phyloP scores from a whole-genome alignment of 176 grass and related monocot species.

The Oryza rufipogon region DNA sequence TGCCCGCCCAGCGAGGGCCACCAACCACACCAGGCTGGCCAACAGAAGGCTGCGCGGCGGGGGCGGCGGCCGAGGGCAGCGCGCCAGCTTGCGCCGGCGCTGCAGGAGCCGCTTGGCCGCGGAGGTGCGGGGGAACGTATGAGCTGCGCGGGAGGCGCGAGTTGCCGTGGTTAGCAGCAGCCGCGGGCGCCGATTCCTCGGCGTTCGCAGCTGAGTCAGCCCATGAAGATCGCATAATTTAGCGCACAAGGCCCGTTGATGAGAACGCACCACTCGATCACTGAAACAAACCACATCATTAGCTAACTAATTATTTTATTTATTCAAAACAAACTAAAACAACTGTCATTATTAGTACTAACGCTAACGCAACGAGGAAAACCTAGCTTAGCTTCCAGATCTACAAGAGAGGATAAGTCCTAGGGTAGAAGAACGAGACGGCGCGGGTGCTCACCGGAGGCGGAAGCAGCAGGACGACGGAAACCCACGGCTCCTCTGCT shows the following conservation, averaged over 20 bases:
- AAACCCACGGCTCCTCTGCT: too few relatives aligned
- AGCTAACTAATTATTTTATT: neutral
- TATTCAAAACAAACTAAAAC: too few relatives aligned
- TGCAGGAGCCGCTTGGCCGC: slow-evolving; percentile 28
- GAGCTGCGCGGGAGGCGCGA: slow-evolving; percentile 50
- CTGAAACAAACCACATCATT: neutral
- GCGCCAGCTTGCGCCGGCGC: slow-evolving; percentile 15
- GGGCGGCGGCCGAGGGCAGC: slow-evolving; percentile 18
- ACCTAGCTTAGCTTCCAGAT: too few relatives aligned
- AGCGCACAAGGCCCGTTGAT: slow-evolving; percentile 27
- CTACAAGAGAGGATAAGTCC: too few relatives aligned
- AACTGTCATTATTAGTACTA: too few relatives aligned
- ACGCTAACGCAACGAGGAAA: too few relatives aligned
- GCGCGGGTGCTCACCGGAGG: too few relatives aligned
- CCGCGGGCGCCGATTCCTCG: slow-evolving; percentile 82
- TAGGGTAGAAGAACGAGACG: too few relatives aligned
- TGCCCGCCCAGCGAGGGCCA: slow-evolving; percentile 41
- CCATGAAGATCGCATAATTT: slow-evolving; percentile 99
- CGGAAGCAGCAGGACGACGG: too few relatives aligned
- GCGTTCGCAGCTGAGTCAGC: slow-evolving; percentile 98
- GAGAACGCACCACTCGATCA: neutral
- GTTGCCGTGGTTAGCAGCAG: slow-evolving; percentile 41
- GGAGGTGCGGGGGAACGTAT: slow-evolving; percentile 94
- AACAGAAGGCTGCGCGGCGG: slow-evolving; percentile 42
- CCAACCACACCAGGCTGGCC: slow-evolving; percentile 35